Evolutionary conservation across 495 filamentous ascomycete genomes (phyloP).

Genomic region (Mytilinidion resinicola): DNA sequence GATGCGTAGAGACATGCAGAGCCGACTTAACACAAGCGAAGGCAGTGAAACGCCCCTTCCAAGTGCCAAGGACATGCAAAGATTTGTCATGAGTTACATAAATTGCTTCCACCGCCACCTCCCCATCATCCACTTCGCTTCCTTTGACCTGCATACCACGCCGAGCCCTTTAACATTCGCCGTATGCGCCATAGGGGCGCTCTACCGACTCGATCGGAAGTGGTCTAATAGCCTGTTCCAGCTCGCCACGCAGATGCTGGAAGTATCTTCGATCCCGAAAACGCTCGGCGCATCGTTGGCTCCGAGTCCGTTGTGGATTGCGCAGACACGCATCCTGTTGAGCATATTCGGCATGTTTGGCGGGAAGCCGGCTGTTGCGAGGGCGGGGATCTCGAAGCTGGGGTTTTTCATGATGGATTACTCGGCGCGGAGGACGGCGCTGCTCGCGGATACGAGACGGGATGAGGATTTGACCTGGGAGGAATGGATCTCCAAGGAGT

Average conservation of each 20-base stretch:
- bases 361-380: constrained; percentile 7
- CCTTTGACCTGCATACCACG: not conserved
- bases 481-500: constrained; percentile 14
- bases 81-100: not conserved
- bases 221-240: not conserved
- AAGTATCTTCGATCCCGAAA: not conserved
- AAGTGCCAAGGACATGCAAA: not conserved
- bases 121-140: constrained; percentile 1
- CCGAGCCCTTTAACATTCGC: constrained; percentile 4
- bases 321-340: constrained; percentile 9
- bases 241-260: constrained; percentile 4
- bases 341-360: constrained; percentile 12
- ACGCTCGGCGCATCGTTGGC: constrained; percentile 1
- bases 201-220: constrained; percentile 1
- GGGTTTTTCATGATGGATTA: constrained; percentile 15
- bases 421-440: constrained; percentile 2
- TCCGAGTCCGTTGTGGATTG: constrained; percentile 9
- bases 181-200: constrained; percentile 2
- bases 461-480: constrained; percentile 8
- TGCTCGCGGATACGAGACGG: not conserved
- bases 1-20: not conserved
- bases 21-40: not conserved
- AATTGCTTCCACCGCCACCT: constrained; percentile 7
- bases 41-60: not conserved
- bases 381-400: constrained; percentile 3